Evolutionary conservation across 257 asterid species (phyloP), one percentile per base, ranked within the genome.

Genomic region (Jasminum sambac): DNA sequence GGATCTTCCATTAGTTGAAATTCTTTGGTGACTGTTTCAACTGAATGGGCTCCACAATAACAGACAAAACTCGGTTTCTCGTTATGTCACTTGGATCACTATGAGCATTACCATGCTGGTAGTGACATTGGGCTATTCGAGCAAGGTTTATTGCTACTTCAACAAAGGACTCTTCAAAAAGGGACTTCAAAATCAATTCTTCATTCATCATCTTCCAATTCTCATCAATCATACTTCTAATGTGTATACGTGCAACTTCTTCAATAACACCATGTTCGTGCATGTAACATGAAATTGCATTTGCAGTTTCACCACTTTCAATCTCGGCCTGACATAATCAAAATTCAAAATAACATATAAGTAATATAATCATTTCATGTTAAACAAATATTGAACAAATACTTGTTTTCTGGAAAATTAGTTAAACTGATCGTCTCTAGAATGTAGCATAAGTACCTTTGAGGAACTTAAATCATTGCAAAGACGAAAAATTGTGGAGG

Each of bases 271-370:
- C 77, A 4, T 67, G 66, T 69, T 76, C 79, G 8, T 60, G 78
- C 84, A 76, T 76, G 62, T 66, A 76, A 44, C 81, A 76, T 6
- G 66, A 7, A 7, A 69, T 59, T 36, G 79, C 75, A 34, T 80
- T 73, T 2, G 64, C 50, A n/a, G 41, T 63, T 39, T 68, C 74
- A 11, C 78, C 84, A 41, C 66, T 69, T 17, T 73, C 66, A 0
- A 39, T 17, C 13, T 75, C 84, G 11, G 62, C 76, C 71, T 72
- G 55, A 40, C 6, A 40, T 3, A 41, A 5, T n/a, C 9, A 19
- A n/a, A 55, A 10, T 55, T 8, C 19, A 50, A 55, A n/a, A n/a
- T 17, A 48, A 48, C 2, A 48, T 44, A 44, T 44, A 16, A 44
- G 21, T 6, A 44, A 1, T 44, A 44, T 30, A 30, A 30, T 30